Conservation (phyloP, 2,329 filamentous ascomycete genomes). For the Cladophialophora immunda region DNA sequence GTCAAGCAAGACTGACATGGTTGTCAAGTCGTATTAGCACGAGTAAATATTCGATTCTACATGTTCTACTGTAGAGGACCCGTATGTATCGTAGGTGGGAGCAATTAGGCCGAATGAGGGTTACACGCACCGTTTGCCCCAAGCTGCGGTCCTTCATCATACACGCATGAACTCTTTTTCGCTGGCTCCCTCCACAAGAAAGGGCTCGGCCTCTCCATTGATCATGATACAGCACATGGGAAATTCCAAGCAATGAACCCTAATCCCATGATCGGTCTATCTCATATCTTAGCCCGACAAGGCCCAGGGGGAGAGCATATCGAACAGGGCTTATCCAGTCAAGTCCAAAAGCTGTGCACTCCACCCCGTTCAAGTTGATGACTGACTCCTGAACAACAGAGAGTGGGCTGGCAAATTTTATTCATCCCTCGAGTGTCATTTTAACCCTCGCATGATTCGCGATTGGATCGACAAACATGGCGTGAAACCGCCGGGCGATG, state of each 20-base stretch:
- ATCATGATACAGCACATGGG: neutral
- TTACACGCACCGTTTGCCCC: neutral
- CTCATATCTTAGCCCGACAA: neutral
- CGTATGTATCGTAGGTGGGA: neutral
- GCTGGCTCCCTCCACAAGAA: neutral
- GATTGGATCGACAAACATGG: neutral
- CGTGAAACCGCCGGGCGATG: neutral
- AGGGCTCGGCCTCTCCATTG: neutral
- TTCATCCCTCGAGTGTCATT: neutral
- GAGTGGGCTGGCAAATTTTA: neutral
- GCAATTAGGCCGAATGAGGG: neutral
- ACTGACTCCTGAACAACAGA: neutral
- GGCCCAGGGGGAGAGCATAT: neutral
- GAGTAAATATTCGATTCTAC: neutral
- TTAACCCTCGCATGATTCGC: neutral
- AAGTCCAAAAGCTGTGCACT: neutral
- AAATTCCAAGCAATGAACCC: neutral
- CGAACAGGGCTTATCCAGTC: neutral
- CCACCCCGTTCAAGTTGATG: neutral
- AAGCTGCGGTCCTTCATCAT: neutral
- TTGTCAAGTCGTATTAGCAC: neutral
- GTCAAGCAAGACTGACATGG: neutral
- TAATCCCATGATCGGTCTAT: neutral
- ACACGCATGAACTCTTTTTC: neutral
- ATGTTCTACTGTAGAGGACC: neutral